A percentile compares a stretch with the other conserved stretches of the same genome.
phyloP scores from a whole-genome alignment of 1,284 basidiomycete genomes.

The Pyrrhoderma noxium region DNA sequence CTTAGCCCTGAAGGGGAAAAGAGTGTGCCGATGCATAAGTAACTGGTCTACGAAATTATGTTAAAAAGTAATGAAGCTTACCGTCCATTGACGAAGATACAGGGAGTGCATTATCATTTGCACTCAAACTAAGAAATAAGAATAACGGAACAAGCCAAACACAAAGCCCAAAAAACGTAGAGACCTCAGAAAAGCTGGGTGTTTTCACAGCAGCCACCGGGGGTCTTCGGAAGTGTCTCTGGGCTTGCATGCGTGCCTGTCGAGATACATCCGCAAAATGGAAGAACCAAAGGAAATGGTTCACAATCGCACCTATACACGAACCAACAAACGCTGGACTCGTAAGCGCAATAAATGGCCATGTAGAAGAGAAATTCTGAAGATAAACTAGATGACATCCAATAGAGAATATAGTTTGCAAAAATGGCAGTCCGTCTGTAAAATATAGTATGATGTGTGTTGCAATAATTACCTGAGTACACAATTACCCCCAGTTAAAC shows the following conservation, averaged over 20 bases:
- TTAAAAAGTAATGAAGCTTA: slow-evolving; percentile 8
- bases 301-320: slow-evolving; percentile 73
- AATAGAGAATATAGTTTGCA: slow-evolving; percentile 72
- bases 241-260: slow-evolving; percentile 29
- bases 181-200: slow-evolving; percentile 81
- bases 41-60: not conserved
- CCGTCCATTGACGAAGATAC: slow-evolving; percentile 28
- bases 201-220: slow-evolving; percentile 24
- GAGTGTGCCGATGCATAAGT: not conserved
- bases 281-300: slow-evolving; percentile 95
- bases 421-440: slow-evolving; percentile 71
- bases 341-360: slow-evolving; percentile 87
- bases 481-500: not conserved
- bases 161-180: slow-evolving; percentile 87
- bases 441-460: slow-evolving; percentile 75
- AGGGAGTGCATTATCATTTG: slow-evolving; percentile 91
- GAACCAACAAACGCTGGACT: slow-evolving; percentile 79
- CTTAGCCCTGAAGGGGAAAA: slow-evolving; percentile 28
- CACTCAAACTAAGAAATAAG: slow-evolving; percentile 87
- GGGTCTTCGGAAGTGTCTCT: not conserved
- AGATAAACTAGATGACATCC: slow-evolving; percentile 82
- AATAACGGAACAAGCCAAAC: slow-evolving; percentile 91
- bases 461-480: slow-evolving; percentile 62
- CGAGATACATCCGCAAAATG: slow-evolving; percentile 72
- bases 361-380: slow-evolving; percentile 80